Evolutionary conservation across 768 basidiomycete genomes (phyloP), one percentile per base, ranked within the genome.

Genomic region (Hysterangium stoloniferum): DNA sequence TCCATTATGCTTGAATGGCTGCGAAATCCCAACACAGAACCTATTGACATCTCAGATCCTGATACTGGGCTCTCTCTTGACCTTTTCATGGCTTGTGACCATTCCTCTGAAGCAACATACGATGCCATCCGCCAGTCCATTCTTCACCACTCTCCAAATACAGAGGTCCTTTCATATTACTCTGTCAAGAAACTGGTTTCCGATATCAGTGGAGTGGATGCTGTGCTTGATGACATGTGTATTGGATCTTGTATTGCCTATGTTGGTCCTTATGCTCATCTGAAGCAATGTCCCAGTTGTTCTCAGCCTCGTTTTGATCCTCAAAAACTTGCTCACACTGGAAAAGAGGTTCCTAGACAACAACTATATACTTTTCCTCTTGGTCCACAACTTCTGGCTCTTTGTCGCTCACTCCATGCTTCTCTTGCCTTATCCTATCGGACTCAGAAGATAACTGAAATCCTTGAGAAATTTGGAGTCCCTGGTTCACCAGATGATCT

Each of bases 301-400:
- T 40, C 44, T 0, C 57, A 67, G 32, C 58, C 66, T 1, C 56
- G 56, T 0, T 72, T 65, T 54, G 55, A 66, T 42, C 48, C n/a
- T n/a, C n/a, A n/a, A n/a, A 44, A 1, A 38, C 20, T 52, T n/a
- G 17, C 42, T 17, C 36, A 53, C 5, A 29, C 45, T 29, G 20
- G 54, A 0, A 13, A 17, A 0, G 28, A 65, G 45, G 54, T 67
- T 1, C 58, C 72, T 0, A 58, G 61, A 0, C 57, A 67, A 13
- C 58, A 66, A 12, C 68, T 68, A 27, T 50, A 48, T 5, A 75
- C 72, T 0, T 65, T 75, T 20, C 71, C 64, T 0, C 36, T 74
- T 13, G 71, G 71, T 3, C 73, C 71, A 1, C 71, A 73, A 43
- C 48, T 76, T 0, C 73, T 76, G 44, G 70, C 73, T 0, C 54